Evolutionary conservation across 2,329 filamentous ascomycete genomes (phyloP), one percentile per base, ranked within the genome.

Genomic region (Epichloe scottii): DNA sequence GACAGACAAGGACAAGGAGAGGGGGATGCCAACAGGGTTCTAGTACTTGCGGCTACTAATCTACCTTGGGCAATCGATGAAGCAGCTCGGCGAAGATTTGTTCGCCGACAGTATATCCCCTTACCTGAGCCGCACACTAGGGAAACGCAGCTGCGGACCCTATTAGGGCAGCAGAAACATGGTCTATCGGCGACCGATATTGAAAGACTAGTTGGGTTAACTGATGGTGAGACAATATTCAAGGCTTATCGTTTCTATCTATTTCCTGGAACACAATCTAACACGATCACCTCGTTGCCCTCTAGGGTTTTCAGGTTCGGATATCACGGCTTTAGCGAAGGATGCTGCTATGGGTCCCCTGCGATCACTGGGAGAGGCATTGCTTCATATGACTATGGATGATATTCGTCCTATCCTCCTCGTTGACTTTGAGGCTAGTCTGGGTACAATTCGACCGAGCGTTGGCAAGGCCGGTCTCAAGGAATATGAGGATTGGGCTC

Each of bases 21-120:
- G 76, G 50, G 89, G 89, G 91, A 97, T 66, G 81, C 90, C 4
- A 93, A 84, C 56, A 78, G 91, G 49, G 93, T 98, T 1, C 75
- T 98, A 14, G 93, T 98, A 1, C 77, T 98, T 37, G 93, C 93
- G 1, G 93, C 93, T 19, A 98, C 93, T 0, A 98, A 98, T 64
- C 67, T 97, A 53, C 93, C 93, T 0, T 98, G 93, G 93, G 89
- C 90, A 35, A 97, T 98, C 58, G 93, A 98, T 59, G 93, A 97
- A 66, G 93, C 93, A 23, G 93, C 93, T 1, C 77, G 93, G 52
- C 76, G 93, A 51, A 77, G 93, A 48, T 98, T 98, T 63, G 91
- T 96, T 14, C 76, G 93, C 56, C 79, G 93, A 53, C 93, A 97
- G 67, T 98, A 98, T 64, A 98, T 98, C 54, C 91, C 93, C 1